phyloP scores from a whole-genome alignment of 352 stramenopile genomes.

The Globisporangium emineosum region DNA sequence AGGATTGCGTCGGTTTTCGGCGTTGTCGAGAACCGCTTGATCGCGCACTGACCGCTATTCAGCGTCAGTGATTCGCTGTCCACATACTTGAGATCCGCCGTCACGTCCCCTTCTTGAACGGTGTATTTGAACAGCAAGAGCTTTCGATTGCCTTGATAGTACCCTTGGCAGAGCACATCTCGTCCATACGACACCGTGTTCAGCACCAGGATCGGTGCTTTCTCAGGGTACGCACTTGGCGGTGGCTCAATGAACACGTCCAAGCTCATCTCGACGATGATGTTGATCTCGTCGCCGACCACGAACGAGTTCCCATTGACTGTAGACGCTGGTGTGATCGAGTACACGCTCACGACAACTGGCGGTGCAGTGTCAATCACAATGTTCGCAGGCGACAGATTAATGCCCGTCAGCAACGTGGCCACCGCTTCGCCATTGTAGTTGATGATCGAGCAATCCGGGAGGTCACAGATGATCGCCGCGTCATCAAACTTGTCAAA shows the following conservation, averaged over 20 bases:
- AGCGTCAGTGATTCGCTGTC: constrained; percentile 56
- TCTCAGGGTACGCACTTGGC: constrained; percentile 63
- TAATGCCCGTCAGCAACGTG: constrained; percentile 39
- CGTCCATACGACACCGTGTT: constrained; percentile 47
- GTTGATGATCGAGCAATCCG: constrained; percentile 58
- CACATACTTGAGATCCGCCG: constrained; percentile 54
- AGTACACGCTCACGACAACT: constrained; percentile 58
- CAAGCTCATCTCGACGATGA: constrained; percentile 71
- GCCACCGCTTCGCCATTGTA: constrained; percentile 49
- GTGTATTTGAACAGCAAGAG: constrained; percentile 73
- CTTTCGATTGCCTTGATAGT: constrained; percentile 47
- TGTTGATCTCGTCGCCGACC: constrained; percentile 74
- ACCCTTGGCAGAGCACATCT: constrained; percentile 55
- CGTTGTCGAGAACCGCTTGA: constrained; percentile 81
- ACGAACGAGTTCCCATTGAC: constrained; percentile 72
- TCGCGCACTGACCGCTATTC: constrained; percentile 71
- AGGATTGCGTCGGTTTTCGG: constrained; percentile 68
- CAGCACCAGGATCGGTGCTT: constrained; percentile 65
- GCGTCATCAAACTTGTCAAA: constrained; percentile 62
- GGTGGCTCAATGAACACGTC: constrained; percentile 79
- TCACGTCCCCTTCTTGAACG: constrained; percentile 51
- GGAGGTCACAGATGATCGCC: constrained; percentile 41
- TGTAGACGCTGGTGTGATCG: constrained; percentile 40
- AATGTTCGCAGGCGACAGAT: constrained; percentile 45
- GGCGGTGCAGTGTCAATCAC: constrained; percentile 56